A percentile compares a stretch with the other conserved stretches of the same genome.
Conservation (phyloP, 176 grass and related monocot species). For the barley (Hordeum vulgare) region MorexV3_pseudomolecules_assembly NC_058521.1:557872264-557872763, state of each 20-base stretch:
- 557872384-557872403: neutral
- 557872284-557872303: slow-evolving; percentile 64
- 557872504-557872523: slow-evolving; percentile 96
- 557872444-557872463: neutral
- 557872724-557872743: neutral
- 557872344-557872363: slow-evolving; percentile 98
- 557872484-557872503: slow-evolving; percentile 99
- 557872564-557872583: neutral
- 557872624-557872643: neutral
- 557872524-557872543: slow-evolving; percentile 66
- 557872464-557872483: slow-evolving; percentile 56
- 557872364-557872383: slow-evolving; percentile 61
- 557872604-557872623: neutral
- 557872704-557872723: neutral
- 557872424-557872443: neutral
- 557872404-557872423: neutral
- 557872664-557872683: neutral
- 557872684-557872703: neutral
- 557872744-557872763: neutral
- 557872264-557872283: slow-evolving; percentile 7
- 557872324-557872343: slow-evolving; percentile 98
- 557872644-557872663: neutral
- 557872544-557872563: neutral
- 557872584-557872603: slow-evolving; percentile 1
- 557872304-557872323: slow-evolving; percentile 98